phyloP scores from a whole-genome alignment of 2,329 filamentous ascomycete species.

The Cylindrodendrum hubeiense region DNA sequence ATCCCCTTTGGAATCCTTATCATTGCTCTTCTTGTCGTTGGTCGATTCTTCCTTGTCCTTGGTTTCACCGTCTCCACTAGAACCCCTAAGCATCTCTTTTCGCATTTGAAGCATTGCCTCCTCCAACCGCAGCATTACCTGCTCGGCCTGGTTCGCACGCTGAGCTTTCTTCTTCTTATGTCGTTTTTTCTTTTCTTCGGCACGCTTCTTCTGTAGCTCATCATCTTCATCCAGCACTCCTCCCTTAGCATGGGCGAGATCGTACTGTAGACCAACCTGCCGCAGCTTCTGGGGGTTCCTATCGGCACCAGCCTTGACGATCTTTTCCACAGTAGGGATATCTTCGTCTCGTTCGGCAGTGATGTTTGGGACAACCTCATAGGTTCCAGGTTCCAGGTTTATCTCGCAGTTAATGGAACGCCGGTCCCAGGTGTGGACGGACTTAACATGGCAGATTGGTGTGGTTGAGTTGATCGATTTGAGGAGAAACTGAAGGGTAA shows the following conservation, averaged over 20 bases:
- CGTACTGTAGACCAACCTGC: constrained; percentile 69
- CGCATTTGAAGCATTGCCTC: constrained; percentile 41
- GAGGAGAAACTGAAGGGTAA: constrained; percentile 58
- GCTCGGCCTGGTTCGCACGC: constrained; percentile 35
- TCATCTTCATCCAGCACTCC: constrained; percentile 64
- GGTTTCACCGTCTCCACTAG: not conserved
- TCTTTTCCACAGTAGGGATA: constrained; percentile 66
- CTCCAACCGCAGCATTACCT: constrained; percentile 44
- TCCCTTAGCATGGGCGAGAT: constrained; percentile 71
- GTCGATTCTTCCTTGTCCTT: constrained; percentile 28
- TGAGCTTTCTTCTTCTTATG: constrained; percentile 38
- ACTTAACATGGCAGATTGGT: constrained; percentile 38
- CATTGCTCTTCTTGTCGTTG: constrained; percentile 19
- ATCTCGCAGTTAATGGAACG: constrained; percentile 79
- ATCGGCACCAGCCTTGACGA: constrained; percentile 62
- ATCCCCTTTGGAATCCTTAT: constrained; percentile 21
- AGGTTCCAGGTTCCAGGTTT: constrained; percentile 75
- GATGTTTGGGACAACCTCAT: constrained; percentile 77
- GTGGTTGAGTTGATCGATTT: constrained; percentile 34
- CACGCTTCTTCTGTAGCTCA: constrained; percentile 44
- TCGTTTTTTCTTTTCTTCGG: constrained; percentile 43
- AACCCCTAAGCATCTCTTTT: constrained; percentile 32
- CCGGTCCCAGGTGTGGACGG: constrained; percentile 56
- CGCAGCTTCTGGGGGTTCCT: constrained; percentile 73
- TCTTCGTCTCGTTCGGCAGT: constrained; percentile 63